Conservation (phyloP, 2,329 filamentous ascomycete species). For the Leptographium flavum region DNA sequence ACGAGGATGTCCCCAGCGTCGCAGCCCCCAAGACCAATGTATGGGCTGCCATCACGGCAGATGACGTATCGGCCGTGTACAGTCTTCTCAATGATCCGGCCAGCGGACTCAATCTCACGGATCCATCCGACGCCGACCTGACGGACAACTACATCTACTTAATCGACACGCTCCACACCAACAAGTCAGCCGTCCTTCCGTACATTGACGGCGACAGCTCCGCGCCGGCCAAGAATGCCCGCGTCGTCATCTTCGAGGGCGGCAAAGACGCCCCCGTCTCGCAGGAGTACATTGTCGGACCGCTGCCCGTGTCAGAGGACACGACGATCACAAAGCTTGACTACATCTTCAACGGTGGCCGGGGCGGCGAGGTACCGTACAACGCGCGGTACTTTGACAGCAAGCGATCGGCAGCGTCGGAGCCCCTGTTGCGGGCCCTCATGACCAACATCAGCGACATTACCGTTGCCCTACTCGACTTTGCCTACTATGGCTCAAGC, state of each 20-base stretch:
- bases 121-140: constrained; percentile 19
- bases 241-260: constrained; percentile 30
- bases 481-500: constrained; percentile 17
- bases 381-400: constrained; percentile 20
- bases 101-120: constrained; percentile 29
- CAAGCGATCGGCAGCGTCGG: constrained; percentile 17
- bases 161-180: constrained; percentile 31
- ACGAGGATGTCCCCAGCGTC: too few relatives aligned
- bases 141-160: constrained; percentile 32
- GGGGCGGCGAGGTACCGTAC: constrained; percentile 21
- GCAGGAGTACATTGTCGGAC: constrained; percentile 34
- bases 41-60: constrained; percentile 25
- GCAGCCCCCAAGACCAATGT: constrained; percentile 25
- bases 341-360: constrained; percentile 29
- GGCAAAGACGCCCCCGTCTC: constrained; percentile 26
- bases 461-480: constrained; percentile 23
- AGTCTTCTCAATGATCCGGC: constrained; percentile 25
- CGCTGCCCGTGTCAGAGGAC: constrained; percentile 26
- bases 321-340: constrained; percentile 25
- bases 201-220: constrained; percentile 25
- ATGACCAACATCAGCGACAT: constrained; percentile 24
- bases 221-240: constrained; percentile 26
- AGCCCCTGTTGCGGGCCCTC: constrained; percentile 21
- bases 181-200: constrained; percentile 30
- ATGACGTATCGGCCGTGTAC: constrained; percentile 28